Base-by-base conservation (phyloP, 2,329 filamentous ascomycete genomes). In the Blastomyces silverae region DNA sequence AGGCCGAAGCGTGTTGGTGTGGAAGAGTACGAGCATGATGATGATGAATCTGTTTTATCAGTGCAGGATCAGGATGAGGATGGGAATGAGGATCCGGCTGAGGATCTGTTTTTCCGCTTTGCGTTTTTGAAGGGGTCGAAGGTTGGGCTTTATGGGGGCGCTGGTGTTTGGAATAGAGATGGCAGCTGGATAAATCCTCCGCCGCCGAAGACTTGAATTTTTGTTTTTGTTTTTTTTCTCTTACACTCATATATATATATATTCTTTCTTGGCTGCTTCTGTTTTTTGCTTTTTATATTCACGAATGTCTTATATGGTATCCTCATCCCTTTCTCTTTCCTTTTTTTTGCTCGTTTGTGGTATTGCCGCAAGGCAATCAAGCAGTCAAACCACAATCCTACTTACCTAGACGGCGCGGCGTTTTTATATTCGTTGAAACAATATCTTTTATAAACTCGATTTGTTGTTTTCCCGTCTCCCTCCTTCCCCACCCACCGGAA, bases 61-160 rank as follows among this genome's bases (percentile, higher is more conserved):
- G 1, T 37, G 28, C 28, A 37, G 20, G 50, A 37, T 17, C 17
- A 52, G 42, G 34, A 31, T 34, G 59, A 31, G 20, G 52, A 37
- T 20, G 10, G 25, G 52, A 20, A 42, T 34, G 59, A 39, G 17
- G 71, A 72, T n/a, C 69, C 72, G 28, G 77, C 77, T 0, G 75
- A 78, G 46, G 76, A 77, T 65, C 69, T 79, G 10, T 81, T 80
- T 69, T 80, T 80, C 73, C 75, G 79, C 8, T 81, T 81, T 67
- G 79, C 79, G 0, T 81, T 79, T 69, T 69, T 81, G 62, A 75
- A 73, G 34, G 77, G 77, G 17, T 73, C 77, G 6, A 73, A 75
- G 60, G 74, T 76, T 17, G 77, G 77, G 6, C 70, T 68, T 48
- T 79, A 79, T 62, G 72, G 77, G 2, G 73, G 73, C 13, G 68